Evolutionary conservation across 2,329 filamentous ascomycete genomes (phyloP).

Genomic region (Apiospora marii): DNA sequence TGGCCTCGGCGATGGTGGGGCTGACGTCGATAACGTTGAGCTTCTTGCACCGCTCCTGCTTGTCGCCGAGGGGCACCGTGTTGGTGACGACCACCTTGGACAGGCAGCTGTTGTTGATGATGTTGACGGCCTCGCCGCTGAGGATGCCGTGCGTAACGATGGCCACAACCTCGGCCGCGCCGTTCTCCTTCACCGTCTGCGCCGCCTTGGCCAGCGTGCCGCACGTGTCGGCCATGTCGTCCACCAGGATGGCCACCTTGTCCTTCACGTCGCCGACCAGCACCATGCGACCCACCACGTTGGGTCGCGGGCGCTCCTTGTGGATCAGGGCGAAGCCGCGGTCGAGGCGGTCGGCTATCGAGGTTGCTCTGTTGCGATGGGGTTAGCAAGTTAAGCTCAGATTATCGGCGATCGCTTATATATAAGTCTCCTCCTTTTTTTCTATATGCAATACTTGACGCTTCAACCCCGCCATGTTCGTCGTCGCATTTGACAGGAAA

Average conservation of each 20-base stretch:
- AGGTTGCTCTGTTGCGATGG: constrained; percentile 70
- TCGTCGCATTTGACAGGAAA: background rate
- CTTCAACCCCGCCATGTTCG: background rate
- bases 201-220: constrained; percentile 84
- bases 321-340: constrained; percentile 93
- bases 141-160: constrained; percentile 96
- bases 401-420: background rate
- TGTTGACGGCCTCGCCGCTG: constrained; percentile 71
- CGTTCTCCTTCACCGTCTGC: constrained; percentile 85
- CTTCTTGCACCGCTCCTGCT: constrained; percentile 72
- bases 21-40: constrained; percentile 82
- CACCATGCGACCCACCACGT: constrained; percentile 92
- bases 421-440: background rate
- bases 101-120: constrained; percentile 73
- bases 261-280: constrained; percentile 93
- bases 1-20: constrained; percentile 70
- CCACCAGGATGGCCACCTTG: constrained; percentile 93
- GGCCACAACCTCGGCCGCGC: constrained; percentile 87
- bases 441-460: background rate
- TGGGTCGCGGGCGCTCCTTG: constrained; percentile 87
- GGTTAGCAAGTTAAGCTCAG: background rate
- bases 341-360: constrained; percentile 90
- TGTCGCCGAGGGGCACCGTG: constrained; percentile 79
- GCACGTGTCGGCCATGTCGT: constrained; percentile 98
- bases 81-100: constrained; percentile 80